Conservation (phyloP, 345 rosid genomes). For the Combretum micranthum region DNA sequence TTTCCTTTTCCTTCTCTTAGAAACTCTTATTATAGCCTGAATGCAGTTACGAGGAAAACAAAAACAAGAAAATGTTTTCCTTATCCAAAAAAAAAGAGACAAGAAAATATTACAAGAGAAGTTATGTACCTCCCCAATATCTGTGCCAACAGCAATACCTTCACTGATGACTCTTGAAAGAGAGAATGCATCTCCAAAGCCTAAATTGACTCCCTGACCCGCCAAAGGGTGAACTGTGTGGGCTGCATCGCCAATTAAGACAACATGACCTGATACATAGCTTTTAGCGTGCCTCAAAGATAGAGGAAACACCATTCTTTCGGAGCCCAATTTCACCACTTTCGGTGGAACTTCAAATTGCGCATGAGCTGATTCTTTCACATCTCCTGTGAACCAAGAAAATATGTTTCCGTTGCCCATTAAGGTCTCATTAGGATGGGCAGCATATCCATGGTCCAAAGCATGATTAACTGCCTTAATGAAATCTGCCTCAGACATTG, state of each 20-base stretch:
- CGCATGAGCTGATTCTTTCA: constrained; percentile 36
- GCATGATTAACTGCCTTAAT: constrained; percentile 72
- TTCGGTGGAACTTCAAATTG: constrained; percentile 73
- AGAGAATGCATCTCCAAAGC: constrained; percentile 74
- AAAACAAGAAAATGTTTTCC: background rate
- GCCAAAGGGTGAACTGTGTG: constrained; percentile 95
- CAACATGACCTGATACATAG: constrained; percentile 63
- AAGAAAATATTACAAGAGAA: constrained; percentile 1
- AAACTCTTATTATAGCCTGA: too few relatives aligned
- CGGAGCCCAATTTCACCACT: constrained; percentile 68
- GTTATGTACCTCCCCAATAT: constrained; percentile 73
- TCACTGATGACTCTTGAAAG: constrained; percentile 67
- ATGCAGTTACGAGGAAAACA: too few relatives aligned
- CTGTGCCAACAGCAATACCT: constrained; percentile 75
- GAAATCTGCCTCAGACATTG: constrained; percentile 74
- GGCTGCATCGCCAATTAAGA: constrained; percentile 87
- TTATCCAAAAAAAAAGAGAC: background rate
- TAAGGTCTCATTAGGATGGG: constrained; percentile 59
- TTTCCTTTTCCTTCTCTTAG: too few relatives aligned
- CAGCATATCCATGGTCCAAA: constrained; percentile 75
- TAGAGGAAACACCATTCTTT: constrained; percentile 79
- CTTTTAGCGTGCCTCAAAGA: constrained; percentile 70
- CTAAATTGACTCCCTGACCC: constrained; percentile 96
- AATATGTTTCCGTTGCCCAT: constrained; percentile 23
- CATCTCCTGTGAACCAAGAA: constrained; percentile 53